phyloP scores from a whole-genome alignment of 306 rosid species.

The Astragalus membranaceus region DNA sequence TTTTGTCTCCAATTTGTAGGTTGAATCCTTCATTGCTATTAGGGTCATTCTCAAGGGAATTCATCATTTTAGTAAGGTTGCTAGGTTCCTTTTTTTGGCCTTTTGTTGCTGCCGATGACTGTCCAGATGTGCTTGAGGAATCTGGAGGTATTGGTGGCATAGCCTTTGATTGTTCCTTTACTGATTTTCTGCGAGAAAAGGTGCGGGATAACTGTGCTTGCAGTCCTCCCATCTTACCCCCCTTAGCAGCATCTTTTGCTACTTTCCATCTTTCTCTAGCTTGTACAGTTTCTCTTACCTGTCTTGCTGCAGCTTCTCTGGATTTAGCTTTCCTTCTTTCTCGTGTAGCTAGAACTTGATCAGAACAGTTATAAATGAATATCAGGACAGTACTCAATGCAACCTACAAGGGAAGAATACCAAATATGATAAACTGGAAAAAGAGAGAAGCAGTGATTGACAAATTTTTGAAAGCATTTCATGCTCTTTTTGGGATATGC shows the following conservation, averaged over 20 bases:
- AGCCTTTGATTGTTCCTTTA: constrained; percentile 24
- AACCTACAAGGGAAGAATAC: constrained; percentile 44
- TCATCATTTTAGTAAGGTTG: constrained; percentile 61
- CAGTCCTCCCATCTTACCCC: constrained; percentile 39
- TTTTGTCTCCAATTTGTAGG: constrained; percentile 63
- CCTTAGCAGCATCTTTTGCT: constrained; percentile 56
- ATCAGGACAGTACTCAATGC: constrained; percentile 51
- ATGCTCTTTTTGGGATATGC: not conserved
- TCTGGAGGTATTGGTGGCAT: constrained; percentile 25
- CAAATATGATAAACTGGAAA: constrained; percentile 20
- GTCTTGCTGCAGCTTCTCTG: constrained; percentile 76
- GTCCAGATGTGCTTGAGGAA: constrained; percentile 29
- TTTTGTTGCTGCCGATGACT: constrained; percentile 29
- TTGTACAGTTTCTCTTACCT: constrained; percentile 64
- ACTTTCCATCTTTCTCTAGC: constrained; percentile 77
- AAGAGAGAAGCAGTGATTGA: not conserved
- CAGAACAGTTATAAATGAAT: constrained; percentile 67
- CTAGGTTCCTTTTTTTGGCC: constrained; percentile 39
- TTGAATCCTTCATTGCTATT: constrained; percentile 53
- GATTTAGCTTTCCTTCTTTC: constrained; percentile 66
- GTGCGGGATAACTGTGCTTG: constrained; percentile 43
- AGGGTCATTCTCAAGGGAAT: constrained; percentile 49
- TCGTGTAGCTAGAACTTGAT: constrained; percentile 67
- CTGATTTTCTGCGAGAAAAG: constrained; percentile 61
- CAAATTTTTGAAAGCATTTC: constrained; percentile 9